Evolutionary conservation across 306 rosid species (phyloP).

Genomic region (Luffa aegyptiaca): DNA sequence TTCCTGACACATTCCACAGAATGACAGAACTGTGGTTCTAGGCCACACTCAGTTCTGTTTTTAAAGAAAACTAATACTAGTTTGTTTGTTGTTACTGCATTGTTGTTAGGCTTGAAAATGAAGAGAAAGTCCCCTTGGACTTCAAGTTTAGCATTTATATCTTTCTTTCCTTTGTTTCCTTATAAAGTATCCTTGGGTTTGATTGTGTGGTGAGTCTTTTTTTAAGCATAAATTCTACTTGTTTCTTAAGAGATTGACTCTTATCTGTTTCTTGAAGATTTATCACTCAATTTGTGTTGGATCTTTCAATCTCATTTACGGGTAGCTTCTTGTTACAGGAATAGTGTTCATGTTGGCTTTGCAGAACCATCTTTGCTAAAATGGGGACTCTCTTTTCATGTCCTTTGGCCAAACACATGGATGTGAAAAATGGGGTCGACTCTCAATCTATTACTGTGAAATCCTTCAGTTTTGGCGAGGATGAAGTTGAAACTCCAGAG

Average conservation of each 20-base stretch:
- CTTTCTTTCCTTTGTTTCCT: neutral
- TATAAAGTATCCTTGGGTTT: neutral
- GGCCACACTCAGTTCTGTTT: neutral
- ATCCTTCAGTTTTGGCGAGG: slow-evolving; percentile 7
- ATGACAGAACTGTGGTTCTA: neutral
- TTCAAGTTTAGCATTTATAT: neutral
- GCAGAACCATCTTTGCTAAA: neutral
- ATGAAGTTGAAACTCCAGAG: neutral
- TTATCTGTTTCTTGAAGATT: neutral
- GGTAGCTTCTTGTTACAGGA: neutral
- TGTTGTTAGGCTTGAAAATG: neutral
- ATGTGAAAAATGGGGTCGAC: neutral
- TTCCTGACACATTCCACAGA: neutral
- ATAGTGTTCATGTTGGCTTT: neutral
- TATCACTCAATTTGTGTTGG: neutral
- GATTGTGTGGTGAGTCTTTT: neutral
- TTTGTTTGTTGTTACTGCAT: neutral
- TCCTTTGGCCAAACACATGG: neutral
- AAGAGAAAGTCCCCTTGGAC: neutral
- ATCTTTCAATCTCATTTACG: neutral
- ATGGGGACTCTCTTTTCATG: slow-evolving; percentile 8
- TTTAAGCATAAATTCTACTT: neutral
- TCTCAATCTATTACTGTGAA: neutral
- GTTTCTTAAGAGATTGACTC: neutral
- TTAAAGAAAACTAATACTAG: neutral